phyloP scores from a whole-genome alignment of 164 flowering plant genomes.

The Taxillus chinensis region DNA sequence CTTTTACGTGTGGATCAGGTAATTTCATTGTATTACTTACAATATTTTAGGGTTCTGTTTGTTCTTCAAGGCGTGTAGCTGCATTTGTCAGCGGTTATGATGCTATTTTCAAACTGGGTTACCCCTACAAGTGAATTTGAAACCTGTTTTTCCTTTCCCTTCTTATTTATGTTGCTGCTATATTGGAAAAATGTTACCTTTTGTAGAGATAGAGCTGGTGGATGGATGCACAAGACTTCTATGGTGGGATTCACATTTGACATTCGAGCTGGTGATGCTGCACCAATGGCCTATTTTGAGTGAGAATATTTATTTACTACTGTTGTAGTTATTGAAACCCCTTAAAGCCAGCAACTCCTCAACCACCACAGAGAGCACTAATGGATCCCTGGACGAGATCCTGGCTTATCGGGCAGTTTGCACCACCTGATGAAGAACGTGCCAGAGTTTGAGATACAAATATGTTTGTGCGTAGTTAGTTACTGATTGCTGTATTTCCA shows the following conservation, averaged over 20 bases:
- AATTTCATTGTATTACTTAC: neutral
- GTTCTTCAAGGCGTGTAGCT: slow-evolving; percentile 80
- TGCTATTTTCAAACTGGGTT: slow-evolving; percentile 82
- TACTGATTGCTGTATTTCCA: too few species aligned
- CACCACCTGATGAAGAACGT: slow-evolving; percentile 51
- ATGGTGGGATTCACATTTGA: slow-evolving; percentile 44
- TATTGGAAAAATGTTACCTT: slow-evolving; percentile 6
- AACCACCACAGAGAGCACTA: slow-evolving; percentile 56
- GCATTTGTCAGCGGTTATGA: slow-evolving; percentile 96
- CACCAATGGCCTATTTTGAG: slow-evolving; percentile 98
- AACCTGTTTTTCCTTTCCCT: slow-evolving; percentile 1
- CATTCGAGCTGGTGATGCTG: slow-evolving; percentile 92
- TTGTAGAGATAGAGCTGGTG: slow-evolving; percentile 87
- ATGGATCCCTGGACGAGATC: slow-evolving; percentile 92
- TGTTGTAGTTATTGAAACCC: too few species aligned
- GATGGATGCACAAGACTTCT: slow-evolving; percentile 76
- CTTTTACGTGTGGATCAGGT: too few species aligned
- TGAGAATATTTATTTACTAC: slow-evolving; percentile 23
- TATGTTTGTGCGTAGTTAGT: too few species aligned
- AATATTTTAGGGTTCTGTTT: slow-evolving; percentile 57
- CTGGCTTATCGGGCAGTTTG: slow-evolving; percentile 50
- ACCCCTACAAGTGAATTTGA: slow-evolving; percentile 66
- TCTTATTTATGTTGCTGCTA: neutral
- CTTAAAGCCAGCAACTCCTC: slow-evolving; percentile 78
- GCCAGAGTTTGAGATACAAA: neutral